Conservation (phyloP, 345 rosid species). For the Anastatica hierochuntica region DNA sequence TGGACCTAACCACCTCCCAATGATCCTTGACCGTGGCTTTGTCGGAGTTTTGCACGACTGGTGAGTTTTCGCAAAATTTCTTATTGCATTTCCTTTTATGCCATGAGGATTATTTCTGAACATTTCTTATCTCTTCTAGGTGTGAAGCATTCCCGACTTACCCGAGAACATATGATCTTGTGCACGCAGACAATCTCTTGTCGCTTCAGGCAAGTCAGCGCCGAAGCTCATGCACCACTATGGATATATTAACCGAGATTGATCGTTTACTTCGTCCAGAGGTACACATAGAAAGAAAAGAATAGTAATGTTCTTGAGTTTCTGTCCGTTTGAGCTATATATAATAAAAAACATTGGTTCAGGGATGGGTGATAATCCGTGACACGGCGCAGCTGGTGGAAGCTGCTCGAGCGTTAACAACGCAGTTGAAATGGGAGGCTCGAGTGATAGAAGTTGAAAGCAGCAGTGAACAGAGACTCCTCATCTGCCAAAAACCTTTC, state of each 20-base stretch:
- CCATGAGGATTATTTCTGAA: neutral
- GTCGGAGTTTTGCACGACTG: conserved; percentile 90
- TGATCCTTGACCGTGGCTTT: conserved; percentile 89
- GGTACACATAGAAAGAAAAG: conserved; percentile 56
- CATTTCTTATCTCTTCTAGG: conserved; percentile 32
- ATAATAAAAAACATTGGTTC: conserved; percentile 7
- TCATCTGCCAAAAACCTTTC: conserved; percentile 92
- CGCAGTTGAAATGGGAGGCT: conserved; percentile 95
- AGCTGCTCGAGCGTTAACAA: conserved; percentile 51
- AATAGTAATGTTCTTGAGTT: neutral
- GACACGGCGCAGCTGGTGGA: conserved; percentile 66
- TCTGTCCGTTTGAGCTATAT: neutral
- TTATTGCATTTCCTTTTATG: neutral
- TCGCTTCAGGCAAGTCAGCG: conserved; percentile 49
- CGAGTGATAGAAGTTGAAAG: conserved; percentile 75
- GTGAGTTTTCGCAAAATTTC: conserved; percentile 36
- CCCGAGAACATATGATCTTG: conserved; percentile 92
- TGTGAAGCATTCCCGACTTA: conserved; percentile 93
- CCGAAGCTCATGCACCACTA: conserved; percentile 37
- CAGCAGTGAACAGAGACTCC: conserved; percentile 82
- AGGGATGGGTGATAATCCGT: conserved; percentile 96
- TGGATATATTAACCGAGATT: conserved; percentile 63
- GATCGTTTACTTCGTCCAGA: conserved; percentile 97
- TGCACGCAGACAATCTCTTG: conserved; percentile 75
- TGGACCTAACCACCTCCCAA: conserved; percentile 75